These are phyloP conservation scores for Limnomonas spitsbergensis DNA, from an alignment of 139 green algal species.

Conservation along the genomic window DNA sequence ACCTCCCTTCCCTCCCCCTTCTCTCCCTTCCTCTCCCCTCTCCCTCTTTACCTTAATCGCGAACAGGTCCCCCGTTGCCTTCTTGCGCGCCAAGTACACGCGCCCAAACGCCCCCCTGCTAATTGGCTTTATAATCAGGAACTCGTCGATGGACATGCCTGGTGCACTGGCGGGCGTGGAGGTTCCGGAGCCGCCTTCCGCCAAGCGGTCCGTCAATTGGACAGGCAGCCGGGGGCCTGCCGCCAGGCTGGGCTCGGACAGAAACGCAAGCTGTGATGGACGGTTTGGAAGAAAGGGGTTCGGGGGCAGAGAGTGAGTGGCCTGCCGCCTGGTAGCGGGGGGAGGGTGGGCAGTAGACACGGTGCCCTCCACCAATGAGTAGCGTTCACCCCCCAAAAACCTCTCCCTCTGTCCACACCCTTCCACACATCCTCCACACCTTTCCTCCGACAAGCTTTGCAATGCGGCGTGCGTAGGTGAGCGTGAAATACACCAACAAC, in stretches of 20 bases:
- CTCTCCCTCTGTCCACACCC: too few relatives aligned
- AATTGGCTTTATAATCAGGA: slow-evolving; percentile 95
- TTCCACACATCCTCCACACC: slow-evolving; percentile 25
- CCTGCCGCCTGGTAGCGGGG: too few relatives aligned
- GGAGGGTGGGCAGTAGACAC: too few relatives aligned
- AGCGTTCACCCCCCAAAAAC: too few relatives aligned
- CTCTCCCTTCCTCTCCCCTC: too few relatives aligned
- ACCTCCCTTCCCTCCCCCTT: too few relatives aligned
- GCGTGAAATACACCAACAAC: too few relatives aligned
- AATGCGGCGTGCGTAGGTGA: slow-evolving; percentile 44
- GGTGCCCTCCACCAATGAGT: slow-evolving; percentile 25
- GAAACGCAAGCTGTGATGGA: neutral
- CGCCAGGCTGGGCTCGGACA: neutral
- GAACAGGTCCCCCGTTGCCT: slow-evolving; percentile 64
- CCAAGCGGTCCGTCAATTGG: neutral
- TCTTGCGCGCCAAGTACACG: slow-evolving; percentile 90
- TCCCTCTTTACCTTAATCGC: slow-evolving; percentile 63
- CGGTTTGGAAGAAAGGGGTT: too few relatives aligned
- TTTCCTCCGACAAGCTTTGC: slow-evolving; percentile 51
- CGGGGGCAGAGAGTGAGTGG: too few relatives aligned
- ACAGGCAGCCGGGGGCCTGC: too few relatives aligned
- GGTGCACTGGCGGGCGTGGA: slow-evolving; percentile 14
- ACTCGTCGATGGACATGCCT: slow-evolving; percentile 81
- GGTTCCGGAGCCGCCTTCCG: neutral
- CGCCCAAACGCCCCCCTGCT: slow-evolving; percentile 86